These are phyloP conservation scores for Stachybotrys chlorohalonatus DNA, from an alignment of 2,329 filamentous ascomycete species.

Conservation along the genomic window DNA sequence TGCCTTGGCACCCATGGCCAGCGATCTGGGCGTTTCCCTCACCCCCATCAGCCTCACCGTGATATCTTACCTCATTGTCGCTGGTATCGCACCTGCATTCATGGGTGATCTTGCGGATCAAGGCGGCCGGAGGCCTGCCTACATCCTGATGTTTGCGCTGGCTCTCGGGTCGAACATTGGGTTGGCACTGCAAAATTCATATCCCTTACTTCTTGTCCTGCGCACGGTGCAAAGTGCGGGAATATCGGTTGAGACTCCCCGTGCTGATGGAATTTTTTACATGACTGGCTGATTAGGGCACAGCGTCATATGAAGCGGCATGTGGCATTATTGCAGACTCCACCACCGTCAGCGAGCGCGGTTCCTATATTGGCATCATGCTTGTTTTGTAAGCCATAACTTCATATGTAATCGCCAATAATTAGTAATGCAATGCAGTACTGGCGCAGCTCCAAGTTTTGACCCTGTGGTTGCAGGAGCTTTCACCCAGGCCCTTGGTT, in stretches of 20 bases:
- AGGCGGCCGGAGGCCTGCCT: conserved; percentile 44
- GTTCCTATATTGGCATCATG: conserved; percentile 1
- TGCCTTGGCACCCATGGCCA: conserved; percentile 9
- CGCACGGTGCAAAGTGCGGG: neutral
- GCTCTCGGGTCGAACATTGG: conserved; percentile 31
- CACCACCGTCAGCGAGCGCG: neutral
- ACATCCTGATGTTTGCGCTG: conserved; percentile 40
- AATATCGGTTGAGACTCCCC: neutral
- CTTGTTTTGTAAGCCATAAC: conserved; percentile 1
- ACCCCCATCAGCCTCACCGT: conserved; percentile 24
- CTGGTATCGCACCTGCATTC: conserved; percentile 11
- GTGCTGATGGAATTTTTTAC: neutral
- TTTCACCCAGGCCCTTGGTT: conserved; percentile 47
- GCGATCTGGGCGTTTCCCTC: conserved; percentile 10
- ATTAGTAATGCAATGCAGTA: neutral
- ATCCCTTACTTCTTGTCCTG: neutral
- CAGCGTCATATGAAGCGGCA: neutral
- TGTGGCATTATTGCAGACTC: neutral
- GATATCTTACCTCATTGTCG: conserved; percentile 19
- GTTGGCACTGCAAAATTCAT: neutral
- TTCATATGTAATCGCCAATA: no score
- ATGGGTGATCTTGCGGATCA: conserved; percentile 44
- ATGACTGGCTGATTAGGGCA: neutral
- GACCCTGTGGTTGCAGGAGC: conserved; percentile 52
- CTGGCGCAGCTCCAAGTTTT: conserved; percentile 15